Evolutionary conservation across 805 yeast genomes (phyloP).

Genomic region (Candida arabinofermentans): DNA sequence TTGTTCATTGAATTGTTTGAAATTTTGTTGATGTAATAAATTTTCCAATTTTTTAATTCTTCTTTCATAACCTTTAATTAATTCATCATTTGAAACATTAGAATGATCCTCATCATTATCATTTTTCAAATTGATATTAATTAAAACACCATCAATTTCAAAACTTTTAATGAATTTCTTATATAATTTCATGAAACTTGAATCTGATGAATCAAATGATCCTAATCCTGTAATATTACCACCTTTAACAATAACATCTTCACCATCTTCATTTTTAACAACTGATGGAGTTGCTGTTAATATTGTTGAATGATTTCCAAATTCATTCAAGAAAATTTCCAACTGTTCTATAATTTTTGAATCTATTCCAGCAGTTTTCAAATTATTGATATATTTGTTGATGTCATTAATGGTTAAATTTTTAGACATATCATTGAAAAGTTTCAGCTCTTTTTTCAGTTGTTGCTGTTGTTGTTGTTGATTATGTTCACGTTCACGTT

Average conservation of each 20-base stretch:
- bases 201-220: constrained; percentile 25
- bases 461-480: constrained; percentile 7
- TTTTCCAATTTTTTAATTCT: constrained; percentile 76
- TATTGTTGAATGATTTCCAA: constrained; percentile 4
- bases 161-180: constrained; percentile 43
- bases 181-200: constrained; percentile 36
- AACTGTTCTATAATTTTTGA: constrained; percentile 33
- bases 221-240: constrained; percentile 28
- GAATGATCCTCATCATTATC: constrained; percentile 17
- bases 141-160: constrained; percentile 32
- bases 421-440: constrained; percentile 8
- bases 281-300: background rate
- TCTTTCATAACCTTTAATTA: constrained; percentile 59
- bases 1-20: constrained; percentile 43
- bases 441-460: background rate
- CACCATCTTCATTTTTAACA: constrained; percentile 17
- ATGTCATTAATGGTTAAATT: constrained; percentile 29
- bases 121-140: constrained; percentile 32
- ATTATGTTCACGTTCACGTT: too few species aligned
- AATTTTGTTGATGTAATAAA: constrained; percentile 69
- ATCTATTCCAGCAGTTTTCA: constrained; percentile 30
- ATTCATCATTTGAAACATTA: constrained; percentile 26
- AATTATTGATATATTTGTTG: constrained; percentile 33
- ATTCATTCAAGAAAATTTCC: constrained; percentile 31
- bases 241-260: constrained; percentile 20